Evolutionary conservation across 441 rosid genomes (phyloP).

Genomic region (Cnidoscolus chayamansa): DNA sequence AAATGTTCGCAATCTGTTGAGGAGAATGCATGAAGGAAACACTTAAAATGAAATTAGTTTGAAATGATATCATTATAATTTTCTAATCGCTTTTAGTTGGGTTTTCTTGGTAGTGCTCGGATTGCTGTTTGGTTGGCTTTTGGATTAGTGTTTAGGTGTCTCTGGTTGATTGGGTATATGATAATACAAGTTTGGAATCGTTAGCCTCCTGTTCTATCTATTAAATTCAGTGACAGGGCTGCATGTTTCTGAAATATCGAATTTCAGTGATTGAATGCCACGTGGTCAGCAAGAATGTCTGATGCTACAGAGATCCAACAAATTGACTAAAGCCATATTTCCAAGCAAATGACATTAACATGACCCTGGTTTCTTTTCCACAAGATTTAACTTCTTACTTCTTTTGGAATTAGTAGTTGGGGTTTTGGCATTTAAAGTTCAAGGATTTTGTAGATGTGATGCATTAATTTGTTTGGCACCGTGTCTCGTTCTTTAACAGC

Average conservation of each 20-base stretch:
- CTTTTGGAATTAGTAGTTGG: neutral
- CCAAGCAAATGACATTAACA: neutral
- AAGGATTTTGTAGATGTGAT: neutral
- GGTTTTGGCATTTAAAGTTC: conserved; percentile 1
- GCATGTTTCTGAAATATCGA: neutral
- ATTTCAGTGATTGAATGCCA: neutral
- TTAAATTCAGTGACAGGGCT: neutral
- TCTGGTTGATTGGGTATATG: conserved; percentile 3
- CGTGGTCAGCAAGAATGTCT: neutral
- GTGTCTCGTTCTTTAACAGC: neutral
- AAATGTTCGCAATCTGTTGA: conserved; percentile 61
- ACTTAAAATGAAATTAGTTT: conserved; percentile 8
- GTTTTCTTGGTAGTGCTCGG: neutral
- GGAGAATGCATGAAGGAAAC: conserved; percentile 86
- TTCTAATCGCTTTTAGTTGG: neutral
- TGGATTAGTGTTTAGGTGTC: neutral
- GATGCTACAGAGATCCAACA: neutral
- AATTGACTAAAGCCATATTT: neutral
- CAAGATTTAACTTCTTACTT: neutral
- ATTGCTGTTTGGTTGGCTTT: neutral
- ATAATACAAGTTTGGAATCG: neutral
- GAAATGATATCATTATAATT: neutral
- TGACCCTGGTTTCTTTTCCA: neutral
- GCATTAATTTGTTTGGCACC: neutral
- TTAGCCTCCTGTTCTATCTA: neutral